Conservation (phyloP, 73 alveolate species). For the Blepharisma stoltei region DNA sequence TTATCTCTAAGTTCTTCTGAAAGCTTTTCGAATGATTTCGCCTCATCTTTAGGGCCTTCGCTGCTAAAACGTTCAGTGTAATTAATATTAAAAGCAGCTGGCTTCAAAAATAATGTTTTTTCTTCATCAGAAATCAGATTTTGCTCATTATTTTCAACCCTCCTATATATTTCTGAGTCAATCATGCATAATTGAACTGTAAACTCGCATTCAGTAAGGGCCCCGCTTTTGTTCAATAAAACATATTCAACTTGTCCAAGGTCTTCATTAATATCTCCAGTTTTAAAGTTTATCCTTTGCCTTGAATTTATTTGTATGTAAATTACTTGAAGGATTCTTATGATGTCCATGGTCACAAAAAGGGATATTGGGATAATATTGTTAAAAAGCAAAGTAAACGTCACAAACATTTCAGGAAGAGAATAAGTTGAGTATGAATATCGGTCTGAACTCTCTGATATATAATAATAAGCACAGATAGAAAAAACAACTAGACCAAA, state of each 20-base stretch:
- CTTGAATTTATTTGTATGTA: conserved; percentile 50
- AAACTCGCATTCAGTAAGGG: conserved; percentile 84
- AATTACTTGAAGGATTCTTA: conserved; percentile 45
- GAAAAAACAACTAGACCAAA: neutral
- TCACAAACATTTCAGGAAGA: conserved; percentile 36
- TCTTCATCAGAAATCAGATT: neutral
- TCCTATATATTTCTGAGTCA: neutral
- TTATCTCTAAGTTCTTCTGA: no score
- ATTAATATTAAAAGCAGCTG: no score
- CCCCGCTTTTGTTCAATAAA: conserved; percentile 96
- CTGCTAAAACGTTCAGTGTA: no score
- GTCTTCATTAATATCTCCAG: conserved; percentile 88
- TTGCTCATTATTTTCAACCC: neutral
- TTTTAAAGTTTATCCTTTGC: conserved; percentile 45
- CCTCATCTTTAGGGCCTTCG: no score
- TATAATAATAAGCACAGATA: neutral
- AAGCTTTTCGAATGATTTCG: no score
- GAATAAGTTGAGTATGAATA: no score
- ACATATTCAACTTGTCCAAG: conserved; percentile 84
- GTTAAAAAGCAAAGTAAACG: conserved; percentile 51
- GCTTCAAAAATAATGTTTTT: neutral
- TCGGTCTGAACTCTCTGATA: neutral
- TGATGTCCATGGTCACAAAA: conserved; percentile 44
- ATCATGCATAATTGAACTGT: conserved; percentile 55
- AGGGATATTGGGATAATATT: conserved; percentile 53